Conservation (phyloP, 2,329 filamentous ascomycete species). For the Zelopaecilomyces penicillatus region DNA sequence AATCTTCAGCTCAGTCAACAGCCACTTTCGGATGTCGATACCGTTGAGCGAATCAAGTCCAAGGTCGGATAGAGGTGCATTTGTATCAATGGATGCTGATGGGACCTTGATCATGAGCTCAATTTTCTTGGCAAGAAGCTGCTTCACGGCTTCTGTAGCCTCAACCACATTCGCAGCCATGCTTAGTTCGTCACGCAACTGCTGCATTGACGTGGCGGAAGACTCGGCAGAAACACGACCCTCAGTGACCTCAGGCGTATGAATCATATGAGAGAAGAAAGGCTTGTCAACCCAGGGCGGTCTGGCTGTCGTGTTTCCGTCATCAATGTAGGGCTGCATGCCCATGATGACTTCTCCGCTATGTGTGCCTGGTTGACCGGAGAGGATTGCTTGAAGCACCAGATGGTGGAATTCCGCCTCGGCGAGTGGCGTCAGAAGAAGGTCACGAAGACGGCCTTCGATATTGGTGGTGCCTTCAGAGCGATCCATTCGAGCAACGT, state of each 20-base stretch:
- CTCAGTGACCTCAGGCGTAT: not conserved
- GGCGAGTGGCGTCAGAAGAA: not conserved
- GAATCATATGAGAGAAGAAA: constrained; percentile 1
- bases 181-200: not conserved
- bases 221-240: not conserved
- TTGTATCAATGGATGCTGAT: not conserved
- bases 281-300: constrained; percentile 1
- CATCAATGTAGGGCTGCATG: not conserved
- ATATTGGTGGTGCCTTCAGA: not conserved
- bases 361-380: not conserved
- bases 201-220: not conserved
- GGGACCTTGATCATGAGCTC: constrained; percentile 1
- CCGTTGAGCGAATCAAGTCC: constrained; percentile 1
- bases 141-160: not conserved
- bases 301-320: not conserved
- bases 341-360: constrained; percentile 1
- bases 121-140: not conserved
- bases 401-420: constrained; percentile 1
- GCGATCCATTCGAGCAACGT: not conserved
- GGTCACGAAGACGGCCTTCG: not conserved
- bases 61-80: not conserved
- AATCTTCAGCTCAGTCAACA: not conserved
- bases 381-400: not conserved
- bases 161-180: not conserved
- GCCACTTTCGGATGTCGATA: not conserved